Evolutionary conservation across 1,139 yeast genomes (phyloP).

Genomic region (Taiozyma onychis): DNA sequence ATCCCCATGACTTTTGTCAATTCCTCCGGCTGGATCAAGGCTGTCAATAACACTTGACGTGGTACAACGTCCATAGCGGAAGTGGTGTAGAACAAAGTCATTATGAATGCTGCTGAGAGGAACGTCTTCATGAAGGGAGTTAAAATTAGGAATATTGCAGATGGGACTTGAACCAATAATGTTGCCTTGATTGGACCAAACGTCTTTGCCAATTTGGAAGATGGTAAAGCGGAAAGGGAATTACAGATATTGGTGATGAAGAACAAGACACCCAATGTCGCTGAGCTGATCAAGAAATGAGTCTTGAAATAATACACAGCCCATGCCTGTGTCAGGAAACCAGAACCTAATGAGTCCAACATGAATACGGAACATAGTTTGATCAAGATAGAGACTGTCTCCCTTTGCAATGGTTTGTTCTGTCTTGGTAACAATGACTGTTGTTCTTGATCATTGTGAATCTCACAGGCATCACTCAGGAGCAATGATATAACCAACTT

Average conservation of each 20-base stretch:
- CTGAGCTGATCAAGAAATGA: conserved; percentile 25
- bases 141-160: conserved; percentile 58
- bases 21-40: conserved; percentile 57
- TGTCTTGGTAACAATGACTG: conserved; percentile 19
- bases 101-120: conserved; percentile 22
- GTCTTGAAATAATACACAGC: conserved; percentile 65
- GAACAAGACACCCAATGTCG: conserved; percentile 44
- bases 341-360: conserved; percentile 78
- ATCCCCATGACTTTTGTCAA: conserved; percentile 77
- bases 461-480: conserved; percentile 36
- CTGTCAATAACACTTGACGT: conserved; percentile 70
- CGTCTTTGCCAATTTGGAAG: conserved; percentile 50
- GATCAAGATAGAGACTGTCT: conserved; percentile 25
- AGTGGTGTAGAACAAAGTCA: conserved; percentile 33
- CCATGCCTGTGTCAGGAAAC: conserved; percentile 88
- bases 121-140: conserved; percentile 37
- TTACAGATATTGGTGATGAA: conserved; percentile 56
- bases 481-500: conserved; percentile 51
- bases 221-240: conserved; percentile 63
- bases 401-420: conserved; percentile 18
- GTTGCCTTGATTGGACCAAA: conserved; percentile 81
- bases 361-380: conserved; percentile 51
- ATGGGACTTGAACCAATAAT: conserved; percentile 71
- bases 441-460: conserved; percentile 6
- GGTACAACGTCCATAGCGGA: conserved; percentile 90